These are phyloP conservation scores for Fragaria ananassa DNA, from an alignment of 306 rosid genomes.

Conservation along the genomic window DNA sequence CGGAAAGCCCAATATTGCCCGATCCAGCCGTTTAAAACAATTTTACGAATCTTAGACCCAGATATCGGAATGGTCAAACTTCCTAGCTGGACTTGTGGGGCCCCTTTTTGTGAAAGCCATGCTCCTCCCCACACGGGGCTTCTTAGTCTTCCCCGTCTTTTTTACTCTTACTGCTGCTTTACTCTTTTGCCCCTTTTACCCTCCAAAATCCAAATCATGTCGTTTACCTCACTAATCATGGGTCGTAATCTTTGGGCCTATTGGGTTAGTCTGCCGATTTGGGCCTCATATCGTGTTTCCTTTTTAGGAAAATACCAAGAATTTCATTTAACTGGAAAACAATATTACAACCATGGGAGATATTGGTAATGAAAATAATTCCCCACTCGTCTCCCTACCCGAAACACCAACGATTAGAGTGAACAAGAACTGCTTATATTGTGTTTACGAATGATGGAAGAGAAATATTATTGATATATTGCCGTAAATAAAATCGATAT, in stretches of 20 bases:
- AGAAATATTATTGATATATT: too few relatives aligned
- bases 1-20: slow-evolving; percentile 16
- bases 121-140: slow-evolving; percentile 43
- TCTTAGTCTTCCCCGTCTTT: background rate
- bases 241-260: background rate
- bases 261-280: background rate
- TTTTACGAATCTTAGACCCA: slow-evolving; percentile 19
- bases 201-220: background rate
- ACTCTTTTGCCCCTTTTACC: background rate
- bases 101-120: slow-evolving; percentile 33
- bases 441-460: too few relatives aligned
- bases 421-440: too few relatives aligned
- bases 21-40: background rate
- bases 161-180: background rate
- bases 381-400: too few relatives aligned
- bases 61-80: slow-evolving; percentile 28
- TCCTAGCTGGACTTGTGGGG: slow-evolving; percentile 19
- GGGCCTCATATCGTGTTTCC: background rate
- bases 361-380: too few relatives aligned
- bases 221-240: background rate
- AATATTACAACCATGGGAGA: too few relatives aligned
- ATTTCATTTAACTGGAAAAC: too few relatives aligned
- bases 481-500: too few relatives aligned
- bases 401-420: too few relatives aligned
- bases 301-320: too few relatives aligned